Base-by-base conservation (phyloP, 139 green algal species). In the Coelastrella sp. region DNA sequence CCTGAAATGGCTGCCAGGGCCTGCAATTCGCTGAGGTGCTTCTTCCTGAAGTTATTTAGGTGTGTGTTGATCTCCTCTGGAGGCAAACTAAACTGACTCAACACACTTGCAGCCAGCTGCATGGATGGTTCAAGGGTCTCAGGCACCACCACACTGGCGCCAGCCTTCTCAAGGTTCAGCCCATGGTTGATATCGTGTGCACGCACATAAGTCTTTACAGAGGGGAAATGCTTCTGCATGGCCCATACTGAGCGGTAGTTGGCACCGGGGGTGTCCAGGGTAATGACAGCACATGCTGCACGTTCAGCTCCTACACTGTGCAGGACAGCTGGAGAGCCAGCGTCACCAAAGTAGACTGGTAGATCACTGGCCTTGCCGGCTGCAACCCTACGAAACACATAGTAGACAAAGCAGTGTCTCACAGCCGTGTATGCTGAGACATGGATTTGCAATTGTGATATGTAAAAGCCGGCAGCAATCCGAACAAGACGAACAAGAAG, bases 281-380 rank as follows among this genome's bases (percentile, higher is more conserved):
- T 97, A 79, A 99, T 98, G 65, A 99, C 98, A 13, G 97, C 96
- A 92, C 97, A 99, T 1, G 96, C 94, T 2, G 98, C 98, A 8
- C 92, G 92, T 76, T 97, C 93, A 0, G 96, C 97, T 20, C 97
- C 96, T 11, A 99, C 92, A 71, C 59, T 89, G 87, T 96, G 94
- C 90, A 96, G 91, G 65, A 96, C 94, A 0, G 90, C 90, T 65
- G 93, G 92, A 0, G 89, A 94, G 57, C 93, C 98, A 0, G 98
- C 97, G 75, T 99, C 98, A 32, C 98, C 98, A 95, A 99, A 99
- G 95, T 98, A 99, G 2, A 99, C 97, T 0, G 98, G 97, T 73
- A 99, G 93, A 91, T 99, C 98, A 76, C 95, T 91, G 32, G 90
- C 94, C 73, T 97, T 95, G 59, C 86, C 86, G 7, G 76, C 76